Base-by-base conservation (phyloP, 305 asterid species). In the Fraxinus nigra region DNA sequence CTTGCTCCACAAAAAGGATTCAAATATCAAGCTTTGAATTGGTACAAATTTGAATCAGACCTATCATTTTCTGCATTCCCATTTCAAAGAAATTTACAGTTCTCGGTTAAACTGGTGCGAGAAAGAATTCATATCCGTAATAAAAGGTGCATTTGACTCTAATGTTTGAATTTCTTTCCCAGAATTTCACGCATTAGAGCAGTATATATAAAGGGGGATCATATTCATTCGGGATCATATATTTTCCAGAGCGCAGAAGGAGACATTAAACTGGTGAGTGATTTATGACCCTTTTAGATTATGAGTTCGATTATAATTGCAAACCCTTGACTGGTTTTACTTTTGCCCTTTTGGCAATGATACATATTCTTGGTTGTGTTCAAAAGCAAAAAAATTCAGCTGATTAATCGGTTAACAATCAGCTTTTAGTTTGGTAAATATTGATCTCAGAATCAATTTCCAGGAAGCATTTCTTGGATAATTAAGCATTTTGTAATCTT, bases 11-110 rank as follows among this genome's bases (percentile, higher is more conserved):
- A 70, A 48, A 81, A 85, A 56, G 26, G 30, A 38, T 85, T 78
- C 83, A 74, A 78, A 28, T 81, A 61, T 80, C 75, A 48, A 86
- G 80, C 89, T 86, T 92, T 91, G 97, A 92, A 91, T 86, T 88
- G 88, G 75, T 18, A 26, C 43, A 84, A 77, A 43, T 86, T 86
- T 90, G 89, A 91, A 87, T 51, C 48, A 83, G 67, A 83, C 85
- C 87, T 85, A 81, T 83, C 1, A 72, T 70, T 88, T 87, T 87
- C 85, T 78, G 82, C 87, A 86, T 90, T 87, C 93, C 85, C 86
- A 87, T 84, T 84, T 75, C 81, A 84, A 61, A 86, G 84, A 85
- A 83, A 3, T 67, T 32, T 70, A 37, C 18, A 7, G 24, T 88
- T 88, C 87, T 81, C 75, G 78, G 83, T 77, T 35, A 37, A 78